A percentile compares a stretch with the other conserved stretches of the same genome.
Evolutionary conservation across 805 yeast genomes (phyloP).

Genomic region (Torulaspora microellipsoides): DNA sequence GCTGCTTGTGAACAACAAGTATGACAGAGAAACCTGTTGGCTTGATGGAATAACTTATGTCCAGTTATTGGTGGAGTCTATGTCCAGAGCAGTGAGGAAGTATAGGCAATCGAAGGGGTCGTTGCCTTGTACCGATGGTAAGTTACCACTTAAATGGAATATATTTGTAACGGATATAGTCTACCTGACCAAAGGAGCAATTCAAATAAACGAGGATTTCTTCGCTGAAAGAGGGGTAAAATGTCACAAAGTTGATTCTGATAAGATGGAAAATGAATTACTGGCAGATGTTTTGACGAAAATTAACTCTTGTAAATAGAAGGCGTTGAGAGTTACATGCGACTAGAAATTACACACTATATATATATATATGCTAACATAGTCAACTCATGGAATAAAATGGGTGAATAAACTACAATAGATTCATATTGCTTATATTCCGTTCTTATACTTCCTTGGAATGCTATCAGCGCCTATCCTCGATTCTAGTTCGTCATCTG

Average conservation of each 20-base stretch:
- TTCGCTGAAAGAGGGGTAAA: slow-evolving; percentile 43
- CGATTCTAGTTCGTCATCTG: slow-evolving; percentile 39
- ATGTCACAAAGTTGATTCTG: slow-evolving; percentile 37
- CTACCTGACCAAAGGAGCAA: slow-evolving; percentile 47
- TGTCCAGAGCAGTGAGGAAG: slow-evolving; percentile 22
- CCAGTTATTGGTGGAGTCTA: slow-evolving; percentile 42
- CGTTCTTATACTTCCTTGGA: slow-evolving; percentile 38
- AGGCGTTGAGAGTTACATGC: not conserved
- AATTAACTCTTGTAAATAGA: slow-evolving; percentile 1
- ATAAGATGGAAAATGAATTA: slow-evolving; percentile 22
- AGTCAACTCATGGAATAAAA: not conserved
- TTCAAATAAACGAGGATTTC: slow-evolving; percentile 43
- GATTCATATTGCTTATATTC: slow-evolving; percentile 7
- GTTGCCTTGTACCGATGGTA: not conserved
- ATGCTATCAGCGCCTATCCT: slow-evolving; percentile 37
- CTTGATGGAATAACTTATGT: slow-evolving; percentile 59
- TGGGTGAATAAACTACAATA: not conserved
- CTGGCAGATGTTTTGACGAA: slow-evolving; percentile 15
- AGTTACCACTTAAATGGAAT: slow-evolving; percentile 34
- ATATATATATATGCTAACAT: not conserved
- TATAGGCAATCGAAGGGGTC: slow-evolving; percentile 23
- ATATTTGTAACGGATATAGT: slow-evolving; percentile 60
- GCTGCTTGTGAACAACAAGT: slow-evolving; percentile 64
- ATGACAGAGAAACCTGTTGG: slow-evolving; percentile 76
- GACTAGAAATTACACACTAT: not conserved